Base-by-base conservation (phyloP, 176 grass and related monocot species). In the Tillandsia fasciculata region DNA sequence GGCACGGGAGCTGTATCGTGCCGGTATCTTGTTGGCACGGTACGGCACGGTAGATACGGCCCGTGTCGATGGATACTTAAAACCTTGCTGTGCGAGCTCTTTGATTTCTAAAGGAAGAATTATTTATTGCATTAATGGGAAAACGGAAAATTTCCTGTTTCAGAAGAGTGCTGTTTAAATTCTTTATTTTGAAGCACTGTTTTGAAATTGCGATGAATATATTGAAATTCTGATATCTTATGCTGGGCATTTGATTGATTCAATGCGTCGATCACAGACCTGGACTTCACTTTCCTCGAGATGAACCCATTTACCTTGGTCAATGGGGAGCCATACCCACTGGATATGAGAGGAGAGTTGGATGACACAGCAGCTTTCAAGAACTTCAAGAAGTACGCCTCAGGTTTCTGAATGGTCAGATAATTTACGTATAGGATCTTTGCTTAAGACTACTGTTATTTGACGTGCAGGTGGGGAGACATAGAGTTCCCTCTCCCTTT, bases 281-380 rank as follows among this genome's bases (percentile, higher is more conserved):
- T 99, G 87, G 94, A 99, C 77, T 99, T 93, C 84, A 85, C 81
- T 65, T 97, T 97, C 81, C 84, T 92, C 63, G 93, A 97, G 84
- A 97, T 97, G 89, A 99, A 99, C 68, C 90, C 89, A 28, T 99
- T 99, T 77, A 90, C 89, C 56, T 74, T 99, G 69, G 82, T 93
- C 48, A 93, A 99, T 71, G 94, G 87, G 47, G 82, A 93, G 57
- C 87, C 94, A 10, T 99, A 99, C 77, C 94, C 94, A 67, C 68
- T 99, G 52, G 94, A 99, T 74, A 99, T 99, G 89, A 86, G 94
- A 85, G 94, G 94, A 68, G 94, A 99, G 79, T 66, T 99, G 13
- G 94, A 99, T 72, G 89, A 99, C 84, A 99, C 94, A 33, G 94
- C 94, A 13, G 89, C 89, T 68, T 99, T 99, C 80, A 99, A 99